A percentile compares a stretch with the other conserved stretches of the same genome.
Conservation (phyloP, 2,329 filamentous ascomycete species). For the Aspergillus sp. region DNA sequence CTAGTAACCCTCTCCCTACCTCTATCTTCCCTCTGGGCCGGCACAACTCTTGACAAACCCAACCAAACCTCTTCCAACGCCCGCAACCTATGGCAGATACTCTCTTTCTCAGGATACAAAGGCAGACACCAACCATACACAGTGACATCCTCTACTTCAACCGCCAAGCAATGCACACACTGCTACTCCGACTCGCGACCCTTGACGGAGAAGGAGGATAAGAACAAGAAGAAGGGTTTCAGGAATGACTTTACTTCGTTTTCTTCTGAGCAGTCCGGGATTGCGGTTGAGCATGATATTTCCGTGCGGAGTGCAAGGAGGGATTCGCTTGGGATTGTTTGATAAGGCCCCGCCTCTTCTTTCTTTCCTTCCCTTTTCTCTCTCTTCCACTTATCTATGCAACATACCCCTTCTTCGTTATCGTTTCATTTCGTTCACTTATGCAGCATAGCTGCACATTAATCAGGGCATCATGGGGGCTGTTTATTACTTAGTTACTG, state of each 20-base stretch:
- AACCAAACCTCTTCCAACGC: constrained; percentile 8
- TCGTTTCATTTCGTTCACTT: neutral
- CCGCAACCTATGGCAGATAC: constrained; percentile 28
- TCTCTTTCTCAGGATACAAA: constrained; percentile 19
- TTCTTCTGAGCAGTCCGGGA: constrained; percentile 23
- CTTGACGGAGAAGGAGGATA: constrained; percentile 12
- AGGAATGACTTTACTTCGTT: neutral
- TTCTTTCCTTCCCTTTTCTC: neutral
- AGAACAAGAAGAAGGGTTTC: neutral
- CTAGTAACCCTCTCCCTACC: constrained; percentile 64
- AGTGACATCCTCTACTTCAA: constrained; percentile 14
- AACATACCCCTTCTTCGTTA: neutral
- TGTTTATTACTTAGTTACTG: neutral
- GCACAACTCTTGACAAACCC: constrained; percentile 33
- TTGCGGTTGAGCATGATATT: constrained; percentile 32
- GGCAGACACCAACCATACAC: constrained; percentile 15
- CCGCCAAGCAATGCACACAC: constrained; percentile 22
- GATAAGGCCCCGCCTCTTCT: neutral
- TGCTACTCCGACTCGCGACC: constrained; percentile 27
- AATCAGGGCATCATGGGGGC: neutral
- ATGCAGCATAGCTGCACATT: neutral
- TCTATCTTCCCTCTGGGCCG: constrained; percentile 66
- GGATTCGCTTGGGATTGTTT: constrained; percentile 8
- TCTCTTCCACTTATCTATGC: too few species aligned
- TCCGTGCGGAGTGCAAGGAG: constrained; percentile 22